Conservation (phyloP, 306 rosid species). For the Pueraria montana region DNA sequence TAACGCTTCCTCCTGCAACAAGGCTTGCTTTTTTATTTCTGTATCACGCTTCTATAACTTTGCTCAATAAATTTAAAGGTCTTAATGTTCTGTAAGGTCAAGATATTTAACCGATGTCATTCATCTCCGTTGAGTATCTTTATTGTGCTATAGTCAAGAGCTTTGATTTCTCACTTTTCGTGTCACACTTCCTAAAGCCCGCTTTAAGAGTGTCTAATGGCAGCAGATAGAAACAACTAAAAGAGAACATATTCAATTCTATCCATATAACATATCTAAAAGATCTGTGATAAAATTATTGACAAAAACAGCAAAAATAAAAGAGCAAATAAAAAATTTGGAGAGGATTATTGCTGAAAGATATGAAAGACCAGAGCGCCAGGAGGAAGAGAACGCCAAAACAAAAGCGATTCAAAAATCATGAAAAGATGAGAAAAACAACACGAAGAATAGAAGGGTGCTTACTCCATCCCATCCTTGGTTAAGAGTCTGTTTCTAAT, state of each 20-base stretch:
- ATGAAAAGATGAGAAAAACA: background rate
- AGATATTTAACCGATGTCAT: background rate
- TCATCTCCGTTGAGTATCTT: background rate
- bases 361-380: background rate
- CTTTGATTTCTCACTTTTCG: background rate
- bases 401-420: background rate
- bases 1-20: background rate
- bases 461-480: background rate
- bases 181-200: background rate
- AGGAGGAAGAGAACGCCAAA: background rate
- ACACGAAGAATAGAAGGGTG: background rate
- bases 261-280: background rate
- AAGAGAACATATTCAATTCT: background rate
- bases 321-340: background rate
- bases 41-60: background rate
- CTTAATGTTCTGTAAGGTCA: background rate
- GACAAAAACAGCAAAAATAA: background rate
- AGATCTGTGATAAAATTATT: background rate
- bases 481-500: background rate
- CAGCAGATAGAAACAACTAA: background rate
- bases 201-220: background rate
- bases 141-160: background rate
- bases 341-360: background rate
- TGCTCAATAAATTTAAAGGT: background rate
- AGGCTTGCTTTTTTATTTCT: background rate